Percentiles rank a stretch among this genome's conserved stretches.
These are phyloP conservation scores for Biancaea sappan DNA, from an alignment of 306 rosid species.

Conservation along the genomic window DNA sequence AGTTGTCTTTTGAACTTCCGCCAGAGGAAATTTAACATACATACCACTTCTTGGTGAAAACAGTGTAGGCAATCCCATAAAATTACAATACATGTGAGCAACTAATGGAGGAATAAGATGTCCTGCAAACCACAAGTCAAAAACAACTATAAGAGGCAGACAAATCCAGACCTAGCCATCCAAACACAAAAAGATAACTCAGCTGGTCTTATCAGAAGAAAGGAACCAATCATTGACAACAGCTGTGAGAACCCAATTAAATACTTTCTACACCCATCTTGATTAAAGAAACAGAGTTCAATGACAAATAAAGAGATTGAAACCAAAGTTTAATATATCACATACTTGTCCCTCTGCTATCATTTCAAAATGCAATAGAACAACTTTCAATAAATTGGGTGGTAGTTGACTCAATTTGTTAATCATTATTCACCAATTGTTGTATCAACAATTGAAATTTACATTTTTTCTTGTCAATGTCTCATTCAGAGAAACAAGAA, in stretches of 20 bases:
- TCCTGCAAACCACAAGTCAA: constrained; percentile 57
- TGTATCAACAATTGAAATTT: not conserved
- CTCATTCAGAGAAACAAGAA: not conserved
- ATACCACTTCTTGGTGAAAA: constrained; percentile 68
- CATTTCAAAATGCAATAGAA: constrained; percentile 16
- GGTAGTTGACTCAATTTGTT: constrained; percentile 1
- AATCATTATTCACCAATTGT: not conserved
- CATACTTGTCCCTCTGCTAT: not conserved
- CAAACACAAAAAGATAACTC: not conserved
- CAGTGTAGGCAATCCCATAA: constrained; percentile 83
- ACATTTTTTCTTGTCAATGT: not conserved
- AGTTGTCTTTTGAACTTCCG: not conserved
- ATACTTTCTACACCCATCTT: not conserved
- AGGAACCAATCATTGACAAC: constrained; percentile 8
- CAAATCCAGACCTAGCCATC: not conserved
- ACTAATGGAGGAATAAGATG: constrained; percentile 80
- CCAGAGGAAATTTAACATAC: constrained; percentile 24
- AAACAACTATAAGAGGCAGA: constrained; percentile 15
- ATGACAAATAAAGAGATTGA: constrained; percentile 29
- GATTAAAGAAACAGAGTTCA: constrained; percentile 16
- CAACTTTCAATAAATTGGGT: constrained; percentile 6
- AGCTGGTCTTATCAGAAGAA: constrained; percentile 3
- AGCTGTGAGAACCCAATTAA: constrained; percentile 10
- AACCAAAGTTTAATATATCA: not conserved
- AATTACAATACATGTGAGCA: constrained; percentile 84